Percentiles rank a stretch among this genome's conserved stretches.
These are phyloP conservation scores for Metschnikowia picachoensis DNA, from an alignment of 805 yeast species.

Conservation along the genomic window DNA sequence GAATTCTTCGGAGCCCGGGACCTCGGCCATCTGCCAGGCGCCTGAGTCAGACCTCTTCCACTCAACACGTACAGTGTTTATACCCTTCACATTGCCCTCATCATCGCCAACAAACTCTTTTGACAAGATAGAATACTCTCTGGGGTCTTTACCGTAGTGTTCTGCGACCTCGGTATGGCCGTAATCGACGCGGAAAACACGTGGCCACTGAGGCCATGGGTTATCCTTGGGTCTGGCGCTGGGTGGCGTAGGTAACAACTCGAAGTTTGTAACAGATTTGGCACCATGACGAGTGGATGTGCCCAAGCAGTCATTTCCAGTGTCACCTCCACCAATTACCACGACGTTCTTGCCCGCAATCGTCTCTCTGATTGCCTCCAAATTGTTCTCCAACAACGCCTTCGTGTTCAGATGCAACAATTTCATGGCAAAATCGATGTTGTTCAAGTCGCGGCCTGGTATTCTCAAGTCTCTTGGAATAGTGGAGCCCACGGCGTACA, in stretches of 20 bases:
- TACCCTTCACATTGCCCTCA: constrained; percentile 91
- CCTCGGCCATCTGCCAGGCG: constrained; percentile 98
- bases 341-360: constrained; percentile 85
- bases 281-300: constrained; percentile 98
- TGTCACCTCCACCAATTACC: constrained; percentile 99
- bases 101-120: constrained; percentile 95
- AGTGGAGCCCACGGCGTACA: constrained; percentile 91
- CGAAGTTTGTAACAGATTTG: constrained; percentile 88
- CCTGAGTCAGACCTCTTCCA: constrained; percentile 96
- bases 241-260: constrained; percentile 90
- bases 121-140: constrained; percentile 92
- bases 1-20: constrained; percentile 89
- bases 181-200: constrained; percentile 94
- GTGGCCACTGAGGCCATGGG: constrained; percentile 99
- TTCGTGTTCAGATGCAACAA: constrained; percentile 83
- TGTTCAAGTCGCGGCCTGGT: constrained; percentile 87
- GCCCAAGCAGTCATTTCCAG: constrained; percentile 98
- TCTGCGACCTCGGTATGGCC: constrained; percentile 95
- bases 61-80: constrained; percentile 94
- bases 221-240: constrained; percentile 82
- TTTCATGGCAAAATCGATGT: constrained; percentile 94
- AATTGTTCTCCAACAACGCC: constrained; percentile 76
- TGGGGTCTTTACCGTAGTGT: constrained; percentile 95
- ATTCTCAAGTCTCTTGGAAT: constrained; percentile 93
- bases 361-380: constrained; percentile 69